Evolutionary conservation across 73 alveolate genomes (phyloP).

Genomic region (Paramecium sexaurelia): DNA sequence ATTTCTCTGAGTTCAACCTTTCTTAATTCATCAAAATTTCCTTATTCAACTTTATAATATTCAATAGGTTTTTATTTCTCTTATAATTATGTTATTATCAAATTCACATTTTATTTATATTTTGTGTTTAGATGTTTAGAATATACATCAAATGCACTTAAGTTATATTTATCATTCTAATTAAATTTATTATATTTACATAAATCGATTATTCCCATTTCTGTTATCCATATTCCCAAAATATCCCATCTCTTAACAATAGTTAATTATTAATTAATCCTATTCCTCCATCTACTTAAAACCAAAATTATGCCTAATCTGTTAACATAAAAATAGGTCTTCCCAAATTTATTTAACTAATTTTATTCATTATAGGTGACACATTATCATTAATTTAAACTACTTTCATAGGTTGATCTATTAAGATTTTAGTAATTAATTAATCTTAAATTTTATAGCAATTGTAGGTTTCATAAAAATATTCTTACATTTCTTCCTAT

Average conservation of each 20-base stretch:
- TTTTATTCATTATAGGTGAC: constrained; percentile 9
- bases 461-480: neutral
- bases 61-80: neutral
- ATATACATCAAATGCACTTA: neutral
- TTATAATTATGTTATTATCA: neutral
- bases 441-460: neutral
- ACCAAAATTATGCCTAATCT: neutral
- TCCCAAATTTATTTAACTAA: constrained; percentile 17
- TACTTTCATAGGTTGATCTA: neutral
- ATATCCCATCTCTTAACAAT: neutral
- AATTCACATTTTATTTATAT: neutral
- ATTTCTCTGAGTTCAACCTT: neutral
- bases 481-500: neutral
- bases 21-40: neutral
- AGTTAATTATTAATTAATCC: neutral
- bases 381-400: neutral
- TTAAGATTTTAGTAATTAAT: neutral
- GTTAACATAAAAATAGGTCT: constrained; percentile 27
- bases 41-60: neutral
- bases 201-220: constrained; percentile 52
- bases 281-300: neutral
- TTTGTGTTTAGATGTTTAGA: neutral
- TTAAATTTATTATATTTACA: neutral
- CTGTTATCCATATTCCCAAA: constrained; percentile 4
- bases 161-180: constrained; percentile 15